Percentiles rank a stretch among this genome's conserved stretches.
phyloP scores from a whole-genome alignment of 2,329 filamentous ascomycete genomes.

The Colletotrichum paranaense region DNA sequence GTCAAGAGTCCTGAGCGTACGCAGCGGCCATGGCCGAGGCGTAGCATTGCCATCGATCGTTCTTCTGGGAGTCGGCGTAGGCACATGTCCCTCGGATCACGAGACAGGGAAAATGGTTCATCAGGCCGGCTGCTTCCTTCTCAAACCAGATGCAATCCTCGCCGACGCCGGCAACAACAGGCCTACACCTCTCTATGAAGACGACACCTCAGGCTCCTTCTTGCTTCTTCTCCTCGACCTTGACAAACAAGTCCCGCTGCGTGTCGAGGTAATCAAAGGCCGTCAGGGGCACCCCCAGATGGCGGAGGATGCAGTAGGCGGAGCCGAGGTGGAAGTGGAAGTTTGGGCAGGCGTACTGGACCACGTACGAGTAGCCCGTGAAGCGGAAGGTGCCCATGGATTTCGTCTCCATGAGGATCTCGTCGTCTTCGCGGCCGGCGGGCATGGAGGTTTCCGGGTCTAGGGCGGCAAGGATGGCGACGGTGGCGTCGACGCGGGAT shows the following conservation, averaged over 20 bases:
- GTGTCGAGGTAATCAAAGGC: conserved; percentile 62
- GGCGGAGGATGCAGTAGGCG: conserved; percentile 67
- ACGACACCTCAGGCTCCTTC: neutral
- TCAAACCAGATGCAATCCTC: no score
- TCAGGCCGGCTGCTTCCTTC: no score
- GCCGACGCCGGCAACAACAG: neutral
- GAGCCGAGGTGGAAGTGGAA: conserved; percentile 70
- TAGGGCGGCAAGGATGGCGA: conserved; percentile 44
- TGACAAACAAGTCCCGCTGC: conserved; percentile 22
- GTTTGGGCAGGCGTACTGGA: conserved; percentile 62
- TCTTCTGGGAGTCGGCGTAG: no score
- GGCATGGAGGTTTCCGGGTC: conserved; percentile 34
- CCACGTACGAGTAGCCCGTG: conserved; percentile 53
- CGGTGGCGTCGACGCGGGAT: conserved; percentile 36
- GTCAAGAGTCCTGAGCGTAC: no score
- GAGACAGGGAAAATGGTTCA: no score
- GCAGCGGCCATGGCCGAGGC: no score
- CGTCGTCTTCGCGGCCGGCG: conserved; percentile 36
- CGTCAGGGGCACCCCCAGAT: conserved; percentile 67
- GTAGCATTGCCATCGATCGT: no score
- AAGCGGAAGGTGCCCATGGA: conserved; percentile 41
- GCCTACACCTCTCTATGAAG: neutral
- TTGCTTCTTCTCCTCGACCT: conserved; percentile 16
- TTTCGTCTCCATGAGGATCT: conserved; percentile 41
- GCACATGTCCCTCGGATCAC: no score